These are phyloP conservation scores for Mrakiaceae sp. DNA, from an alignment of 1,284 basidiomycete species.

Conservation along the genomic window DNA sequence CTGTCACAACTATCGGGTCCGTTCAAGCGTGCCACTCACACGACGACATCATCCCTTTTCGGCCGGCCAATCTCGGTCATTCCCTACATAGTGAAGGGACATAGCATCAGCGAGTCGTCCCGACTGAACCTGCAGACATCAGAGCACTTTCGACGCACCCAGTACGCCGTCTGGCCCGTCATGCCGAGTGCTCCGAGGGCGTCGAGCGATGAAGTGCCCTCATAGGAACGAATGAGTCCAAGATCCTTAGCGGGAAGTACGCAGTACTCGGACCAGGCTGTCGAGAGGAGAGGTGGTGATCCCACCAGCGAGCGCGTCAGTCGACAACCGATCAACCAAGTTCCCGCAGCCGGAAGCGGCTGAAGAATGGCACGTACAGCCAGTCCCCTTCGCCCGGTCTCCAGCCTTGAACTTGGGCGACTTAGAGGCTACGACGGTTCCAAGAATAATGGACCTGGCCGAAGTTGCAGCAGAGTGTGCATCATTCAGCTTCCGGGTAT, in stretches of 20 bases:
- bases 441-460: conserved; percentile 46
- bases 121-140: not conserved
- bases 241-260: too few species aligned
- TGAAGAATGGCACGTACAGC: conserved; percentile 40
- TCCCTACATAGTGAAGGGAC: conserved; percentile 43
- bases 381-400: conserved; percentile 49
- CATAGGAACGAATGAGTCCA: too few species aligned
- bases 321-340: not conserved
- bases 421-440: conserved; percentile 53
- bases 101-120: not conserved
- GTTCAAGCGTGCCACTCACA: conserved; percentile 26
- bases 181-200: conserved; percentile 63
- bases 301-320: too few species aligned
- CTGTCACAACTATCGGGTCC: too few species aligned
- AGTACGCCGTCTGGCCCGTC: conserved; percentile 41
- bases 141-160: not conserved
- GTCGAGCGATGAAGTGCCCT: conserved; percentile 41
- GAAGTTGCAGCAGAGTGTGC: too few species aligned
- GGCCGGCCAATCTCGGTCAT: conserved; percentile 64
- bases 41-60: conserved; percentile 67
- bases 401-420: conserved; percentile 45
- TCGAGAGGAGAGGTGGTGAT: too few species aligned
- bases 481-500: too few species aligned
- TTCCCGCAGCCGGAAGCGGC: not conserved
- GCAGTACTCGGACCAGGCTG: too few species aligned